These are phyloP conservation scores for Elongisporangium anandrum DNA, from an alignment of 352 stramenopile species.

Conservation along the genomic window DNA sequence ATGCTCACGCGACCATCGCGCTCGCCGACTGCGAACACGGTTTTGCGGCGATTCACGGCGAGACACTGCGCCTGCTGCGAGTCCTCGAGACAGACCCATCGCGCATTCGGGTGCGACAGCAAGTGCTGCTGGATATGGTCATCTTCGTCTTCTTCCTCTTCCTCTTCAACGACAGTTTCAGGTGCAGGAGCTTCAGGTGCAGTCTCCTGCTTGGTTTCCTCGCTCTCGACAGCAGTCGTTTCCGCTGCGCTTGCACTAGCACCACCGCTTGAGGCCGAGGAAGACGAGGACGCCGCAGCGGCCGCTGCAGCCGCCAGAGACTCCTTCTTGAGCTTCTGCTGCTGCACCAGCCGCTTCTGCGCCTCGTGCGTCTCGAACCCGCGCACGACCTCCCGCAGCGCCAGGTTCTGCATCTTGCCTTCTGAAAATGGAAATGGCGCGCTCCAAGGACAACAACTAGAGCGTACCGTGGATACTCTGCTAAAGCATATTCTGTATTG, in stretches of 20 bases:
- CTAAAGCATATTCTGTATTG: not conserved
- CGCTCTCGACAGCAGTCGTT: not conserved
- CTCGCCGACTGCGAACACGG: constrained; percentile 70
- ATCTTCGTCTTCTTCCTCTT: constrained; percentile 34
- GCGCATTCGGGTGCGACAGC: constrained; percentile 37
- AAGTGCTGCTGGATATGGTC: constrained; percentile 60
- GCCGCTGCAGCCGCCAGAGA: not conserved
- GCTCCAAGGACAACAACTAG: not conserved
- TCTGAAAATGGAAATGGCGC: not conserved
- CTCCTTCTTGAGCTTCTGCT: constrained; percentile 23
- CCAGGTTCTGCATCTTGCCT: constrained; percentile 15
- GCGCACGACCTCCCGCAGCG: constrained; percentile 27
- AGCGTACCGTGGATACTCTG: not conserved
- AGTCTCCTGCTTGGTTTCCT: not conserved
- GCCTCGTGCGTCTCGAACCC: constrained; percentile 24
- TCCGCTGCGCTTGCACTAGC: not conserved
- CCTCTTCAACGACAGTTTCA: constrained; percentile 4
- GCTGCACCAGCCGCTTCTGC: constrained; percentile 26
- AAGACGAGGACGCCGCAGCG: not conserved
- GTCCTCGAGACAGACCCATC: constrained; percentile 66
- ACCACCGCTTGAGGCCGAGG: not conserved
- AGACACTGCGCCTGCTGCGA: constrained; percentile 74
- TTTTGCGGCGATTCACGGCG: constrained; percentile 54
- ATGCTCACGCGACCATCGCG: constrained; percentile 76
- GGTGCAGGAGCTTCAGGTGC: not conserved